Base-by-base conservation (phyloP, 1,284 basidiomycete genomes). In the Tilletia walkeri region DNA sequence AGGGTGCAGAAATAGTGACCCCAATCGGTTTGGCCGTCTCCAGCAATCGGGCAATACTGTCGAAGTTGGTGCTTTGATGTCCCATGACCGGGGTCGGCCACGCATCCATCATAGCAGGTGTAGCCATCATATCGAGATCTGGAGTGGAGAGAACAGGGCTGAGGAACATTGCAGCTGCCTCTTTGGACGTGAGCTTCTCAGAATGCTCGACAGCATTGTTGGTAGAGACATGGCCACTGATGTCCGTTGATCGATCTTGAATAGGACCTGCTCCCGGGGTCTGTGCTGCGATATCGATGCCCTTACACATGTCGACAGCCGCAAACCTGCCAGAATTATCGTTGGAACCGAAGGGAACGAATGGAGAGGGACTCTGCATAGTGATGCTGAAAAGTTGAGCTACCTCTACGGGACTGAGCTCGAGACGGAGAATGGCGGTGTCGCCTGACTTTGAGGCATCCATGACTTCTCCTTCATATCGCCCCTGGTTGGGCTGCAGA, bases 361-460 rank as follows among this genome's bases (percentile, higher is more conserved):
- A 16, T 38, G 59, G 59, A 5, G 38, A 38, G 59, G 36, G 30
- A 6, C 18, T 34, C 36, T 34, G 36, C 30, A 63, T 63, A 3
- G 59, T 9, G 5, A 63, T 41, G 59, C 38, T 63, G 59, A 63
- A 63, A 7, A 63, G 59, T 16, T 63, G 30, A 14, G 59, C 59
- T 14, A 63, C 59, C n/a, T 63, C 36, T 14, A 63, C 34, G 12
- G 59, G 59, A 34, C 59, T 63, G 34, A 63, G 59, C 59, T 63
- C 59, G 59, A 63, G 59, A n/a, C 38, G 30, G 59, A 63, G 59
- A 63, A 63, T 63, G 34, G 38, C 59, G 12, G 34, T 24, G 38
- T 63, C 59, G 16, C n/a, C 16, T 16, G 18, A 3, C 16, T 18
- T 39, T 20, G 6, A 16, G 16, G 9, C 30, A 36, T 63, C 34